Percentiles rank a stretch among this genome's conserved stretches.
Conservation (phyloP, 805 yeast genomes). For the Nakazawaea holstii region DNA sequence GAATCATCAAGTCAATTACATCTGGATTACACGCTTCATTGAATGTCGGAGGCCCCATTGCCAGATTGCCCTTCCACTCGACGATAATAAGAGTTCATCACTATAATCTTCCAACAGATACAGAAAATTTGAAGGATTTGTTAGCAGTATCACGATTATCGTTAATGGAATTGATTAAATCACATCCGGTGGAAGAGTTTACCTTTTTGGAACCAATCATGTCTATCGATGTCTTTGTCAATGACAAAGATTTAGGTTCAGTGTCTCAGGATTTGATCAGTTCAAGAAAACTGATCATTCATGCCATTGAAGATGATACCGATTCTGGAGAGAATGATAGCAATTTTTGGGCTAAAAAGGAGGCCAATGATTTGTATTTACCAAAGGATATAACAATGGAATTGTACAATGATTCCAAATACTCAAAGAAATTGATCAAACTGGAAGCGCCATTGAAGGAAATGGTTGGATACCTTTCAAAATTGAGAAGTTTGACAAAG, state of each 20-base stretch:
- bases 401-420: constrained; percentile 19
- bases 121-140: constrained; percentile 31
- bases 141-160: constrained; percentile 42
- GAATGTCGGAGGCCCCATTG: constrained; percentile 61
- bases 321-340: constrained; percentile 21
- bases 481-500: constrained; percentile 76
- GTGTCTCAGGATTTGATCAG: constrained; percentile 83
- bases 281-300: constrained; percentile 68
- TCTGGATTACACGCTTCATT: constrained; percentile 59
- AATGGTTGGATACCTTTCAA: constrained; percentile 84
- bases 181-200: constrained; percentile 26
- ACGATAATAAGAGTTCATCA: constrained; percentile 46
- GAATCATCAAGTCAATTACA: constrained; percentile 46
- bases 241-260: constrained; percentile 70
- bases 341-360: constrained; percentile 41
- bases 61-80: constrained; percentile 56
- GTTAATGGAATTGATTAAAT: constrained; percentile 30
- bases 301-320: constrained; percentile 62
- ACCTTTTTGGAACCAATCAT: constrained; percentile 83
- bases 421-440: constrained; percentile 47
- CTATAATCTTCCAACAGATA: constrained; percentile 53
- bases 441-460: constrained; percentile 84
- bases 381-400: constrained; percentile 73
- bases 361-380: constrained; percentile 58
- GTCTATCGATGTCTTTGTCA: constrained; percentile 63